phyloP scores from a whole-genome alignment of 768 basidiomycete species.

The Pleurotus djamor region DNA sequence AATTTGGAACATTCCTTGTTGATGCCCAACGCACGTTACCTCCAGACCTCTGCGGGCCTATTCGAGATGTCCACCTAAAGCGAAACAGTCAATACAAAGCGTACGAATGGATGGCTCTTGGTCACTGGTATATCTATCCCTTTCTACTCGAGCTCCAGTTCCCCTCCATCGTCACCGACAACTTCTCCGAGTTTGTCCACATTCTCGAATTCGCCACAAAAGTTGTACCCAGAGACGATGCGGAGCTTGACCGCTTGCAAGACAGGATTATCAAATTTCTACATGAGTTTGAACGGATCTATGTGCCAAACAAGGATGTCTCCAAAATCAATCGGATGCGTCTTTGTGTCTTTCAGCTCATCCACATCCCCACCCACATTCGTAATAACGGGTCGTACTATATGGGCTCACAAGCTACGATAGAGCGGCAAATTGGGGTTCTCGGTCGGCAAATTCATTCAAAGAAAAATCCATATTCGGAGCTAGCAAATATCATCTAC shows the following conservation, averaged over 20 bases:
- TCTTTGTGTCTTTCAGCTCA: slow-evolving; percentile 29
- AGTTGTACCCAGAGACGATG: slow-evolving; percentile 9
- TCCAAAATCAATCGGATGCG: slow-evolving; percentile 17
- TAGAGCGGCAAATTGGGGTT: slow-evolving; percentile 22
- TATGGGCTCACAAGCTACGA: slow-evolving; percentile 25
- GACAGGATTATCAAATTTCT: slow-evolving; percentile 20
- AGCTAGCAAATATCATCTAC: slow-evolving; percentile 23
- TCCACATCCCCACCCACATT: slow-evolving; percentile 28
- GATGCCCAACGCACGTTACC: slow-evolving; percentile 25
- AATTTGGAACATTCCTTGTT: slow-evolving; percentile 19
- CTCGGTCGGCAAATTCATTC: slow-evolving; percentile 25
- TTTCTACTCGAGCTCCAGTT: slow-evolving; percentile 26
- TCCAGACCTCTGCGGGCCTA: slow-evolving; percentile 26
- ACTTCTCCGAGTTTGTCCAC: slow-evolving; percentile 22
- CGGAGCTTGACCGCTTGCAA: slow-evolving; percentile 17
- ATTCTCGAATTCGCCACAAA: slow-evolving; percentile 27
- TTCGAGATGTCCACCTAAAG: slow-evolving; percentile 25
- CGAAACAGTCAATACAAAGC: slow-evolving; percentile 31
- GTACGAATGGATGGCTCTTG: slow-evolving; percentile 32
- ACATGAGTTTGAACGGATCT: slow-evolving; percentile 19
- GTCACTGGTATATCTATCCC: slow-evolving; percentile 31
- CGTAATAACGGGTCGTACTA: slow-evolving; percentile 29
- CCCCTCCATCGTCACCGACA: slow-evolving; percentile 15
- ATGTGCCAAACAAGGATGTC: slow-evolving; percentile 22
- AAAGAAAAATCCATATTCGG: slow-evolving; percentile 25